A percentile compares a stretch with the other conserved stretches of the same genome.
Conservation (phyloP, 352 stramenopile genomes). For the Phytophthora multivora region DNA sequence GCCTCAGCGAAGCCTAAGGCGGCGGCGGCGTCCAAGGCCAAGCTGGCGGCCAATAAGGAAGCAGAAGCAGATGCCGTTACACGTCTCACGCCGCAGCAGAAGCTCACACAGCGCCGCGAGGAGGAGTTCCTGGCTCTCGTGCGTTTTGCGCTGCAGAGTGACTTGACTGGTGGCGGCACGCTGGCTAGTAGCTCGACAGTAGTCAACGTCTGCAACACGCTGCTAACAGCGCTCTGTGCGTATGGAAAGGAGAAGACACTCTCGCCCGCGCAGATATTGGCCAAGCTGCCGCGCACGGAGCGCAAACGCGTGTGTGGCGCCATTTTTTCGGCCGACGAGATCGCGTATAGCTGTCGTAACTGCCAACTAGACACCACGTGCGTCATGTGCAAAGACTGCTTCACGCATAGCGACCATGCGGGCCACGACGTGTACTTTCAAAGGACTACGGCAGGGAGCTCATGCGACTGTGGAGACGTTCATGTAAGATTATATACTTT, state of each 20-base stretch:
- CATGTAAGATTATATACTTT: slow-evolving; percentile 52
- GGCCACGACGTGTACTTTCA: slow-evolving; percentile 90
- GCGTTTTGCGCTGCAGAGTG: slow-evolving; percentile 52
- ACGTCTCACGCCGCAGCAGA: slow-evolving; percentile 37
- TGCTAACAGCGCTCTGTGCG: slow-evolving; percentile 60
- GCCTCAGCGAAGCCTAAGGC: slow-evolving; percentile 63
- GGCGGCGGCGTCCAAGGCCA: slow-evolving; percentile 31
- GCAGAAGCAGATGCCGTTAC: slow-evolving; percentile 12
- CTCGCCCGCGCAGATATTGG: slow-evolving; percentile 57
- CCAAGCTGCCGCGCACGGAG: slow-evolving; percentile 61
- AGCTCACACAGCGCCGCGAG: slow-evolving; percentile 39
- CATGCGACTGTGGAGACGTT: slow-evolving; percentile 83
- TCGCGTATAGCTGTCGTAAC: slow-evolving; percentile 88
- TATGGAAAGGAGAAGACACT: slow-evolving; percentile 56
- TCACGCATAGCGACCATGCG: slow-evolving; percentile 77
- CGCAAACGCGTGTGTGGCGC: slow-evolving; percentile 81
- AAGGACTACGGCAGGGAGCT: slow-evolving; percentile 83
- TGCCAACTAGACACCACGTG: slow-evolving; percentile 87
- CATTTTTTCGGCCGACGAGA: slow-evolving; percentile 87
- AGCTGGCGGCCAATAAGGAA: slow-evolving; percentile 30
- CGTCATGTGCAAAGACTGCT: slow-evolving; percentile 89
- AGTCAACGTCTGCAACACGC: slow-evolving; percentile 40
- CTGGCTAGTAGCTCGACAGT: slow-evolving; percentile 16
- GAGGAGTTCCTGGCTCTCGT: slow-evolving; percentile 56
- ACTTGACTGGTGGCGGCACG: slow-evolving; percentile 31